Evolutionary conservation across 768 basidiomycete genomes (phyloP).

Genomic region (Pisolithus sp.): DNA sequence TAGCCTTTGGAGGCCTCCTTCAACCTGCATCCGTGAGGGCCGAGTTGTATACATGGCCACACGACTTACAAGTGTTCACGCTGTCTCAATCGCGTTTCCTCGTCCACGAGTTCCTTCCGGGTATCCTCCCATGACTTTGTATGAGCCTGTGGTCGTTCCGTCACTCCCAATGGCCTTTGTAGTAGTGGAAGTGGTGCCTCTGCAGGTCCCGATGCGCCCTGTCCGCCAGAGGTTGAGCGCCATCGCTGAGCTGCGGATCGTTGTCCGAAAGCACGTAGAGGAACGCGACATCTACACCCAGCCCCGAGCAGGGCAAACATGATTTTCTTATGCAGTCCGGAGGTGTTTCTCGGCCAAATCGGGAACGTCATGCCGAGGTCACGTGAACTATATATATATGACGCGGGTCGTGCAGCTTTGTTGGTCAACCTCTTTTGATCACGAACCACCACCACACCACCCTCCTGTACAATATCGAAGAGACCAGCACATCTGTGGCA

Average conservation of each 20-base stretch:
- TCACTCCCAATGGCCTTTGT: constrained; percentile 70
- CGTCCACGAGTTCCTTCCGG: constrained; percentile 64
- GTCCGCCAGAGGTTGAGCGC: constrained; percentile 11
- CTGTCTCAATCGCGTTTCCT: constrained; percentile 63
- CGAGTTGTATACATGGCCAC: neutral
- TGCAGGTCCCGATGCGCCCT: neutral
- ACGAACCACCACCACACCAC: constrained; percentile 23
- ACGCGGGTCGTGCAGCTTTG: constrained; percentile 27
- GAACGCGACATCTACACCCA: neutral
- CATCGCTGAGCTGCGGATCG: constrained; percentile 9
- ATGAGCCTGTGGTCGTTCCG: constrained; percentile 56
- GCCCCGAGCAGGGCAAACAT: neutral
- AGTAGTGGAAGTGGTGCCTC: constrained; percentile 33
- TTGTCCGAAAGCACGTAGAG: neutral
- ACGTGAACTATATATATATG: constrained; percentile 31
- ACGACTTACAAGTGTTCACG: constrained; percentile 49
- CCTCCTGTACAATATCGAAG: neutral
- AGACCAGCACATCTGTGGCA: constrained; percentile 16
- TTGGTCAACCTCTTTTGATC: constrained; percentile 26
- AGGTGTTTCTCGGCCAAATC: constrained; percentile 9
- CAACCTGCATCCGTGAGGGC: constrained; percentile 33
- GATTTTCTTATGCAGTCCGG: constrained; percentile 13
- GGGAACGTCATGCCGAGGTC: constrained; percentile 15
- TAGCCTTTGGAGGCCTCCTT: constrained; percentile 73
- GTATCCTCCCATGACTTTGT: constrained; percentile 53